Evolutionary conservation across 306 rosid genomes (phyloP).

Genomic region (Glycine latifolia): DNA sequence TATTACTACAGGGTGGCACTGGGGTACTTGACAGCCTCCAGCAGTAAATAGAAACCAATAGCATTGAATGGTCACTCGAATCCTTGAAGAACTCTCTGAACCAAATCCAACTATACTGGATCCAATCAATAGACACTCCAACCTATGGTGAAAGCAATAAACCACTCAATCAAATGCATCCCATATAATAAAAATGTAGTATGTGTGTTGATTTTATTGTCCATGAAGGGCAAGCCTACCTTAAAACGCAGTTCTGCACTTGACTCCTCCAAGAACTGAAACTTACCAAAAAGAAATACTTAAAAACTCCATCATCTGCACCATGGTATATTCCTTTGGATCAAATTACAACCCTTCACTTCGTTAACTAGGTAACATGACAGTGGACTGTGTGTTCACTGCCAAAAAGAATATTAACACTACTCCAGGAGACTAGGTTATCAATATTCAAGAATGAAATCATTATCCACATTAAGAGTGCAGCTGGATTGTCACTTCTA

Average conservation of each 20-base stretch:
- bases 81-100: slow-evolving; percentile 74
- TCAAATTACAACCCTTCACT: slow-evolving; percentile 34
- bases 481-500: slow-evolving; percentile 30
- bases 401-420: slow-evolving; percentile 22
- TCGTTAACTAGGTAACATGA: slow-evolving; percentile 28
- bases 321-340: slow-evolving; percentile 41
- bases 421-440: slow-evolving; percentile 37
- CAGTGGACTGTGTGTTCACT: slow-evolving; percentile 24
- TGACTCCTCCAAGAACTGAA: slow-evolving; percentile 52
- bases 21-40: slow-evolving; percentile 75
- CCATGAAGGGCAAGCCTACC: slow-evolving; percentile 80
- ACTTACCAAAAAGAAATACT: slow-evolving; percentile 61
- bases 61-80: slow-evolving; percentile 70
- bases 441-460: slow-evolving; percentile 16
- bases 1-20: slow-evolving; percentile 58
- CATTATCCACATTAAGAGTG: background rate
- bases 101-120: slow-evolving; percentile 74
- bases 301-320: slow-evolving; percentile 40
- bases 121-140: slow-evolving; percentile 65
- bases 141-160: slow-evolving; percentile 92
- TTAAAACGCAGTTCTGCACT: slow-evolving; percentile 54
- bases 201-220: slow-evolving; percentile 52
- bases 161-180: slow-evolving; percentile 82
- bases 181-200: slow-evolving; percentile 49
- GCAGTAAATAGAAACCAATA: slow-evolving; percentile 58